These are phyloP conservation scores for Alternaria sp. DNA, from an alignment of 2,329 filamentous ascomycete species.

Conservation along the genomic window DNA sequence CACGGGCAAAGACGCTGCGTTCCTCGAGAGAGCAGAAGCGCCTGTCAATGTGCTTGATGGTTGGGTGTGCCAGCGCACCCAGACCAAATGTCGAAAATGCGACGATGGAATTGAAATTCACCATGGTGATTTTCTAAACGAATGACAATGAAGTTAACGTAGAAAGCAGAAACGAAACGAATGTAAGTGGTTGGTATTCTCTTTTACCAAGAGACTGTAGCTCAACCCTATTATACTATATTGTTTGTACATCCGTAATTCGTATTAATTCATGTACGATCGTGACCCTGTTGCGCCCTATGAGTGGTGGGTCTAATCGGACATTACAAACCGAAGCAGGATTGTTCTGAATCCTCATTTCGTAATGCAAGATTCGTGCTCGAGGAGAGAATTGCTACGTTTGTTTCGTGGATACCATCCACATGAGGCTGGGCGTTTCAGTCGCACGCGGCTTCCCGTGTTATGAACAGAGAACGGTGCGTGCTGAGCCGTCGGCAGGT, in stretches of 20 bases:
- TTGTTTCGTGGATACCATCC: background rate
- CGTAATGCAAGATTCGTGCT: background rate
- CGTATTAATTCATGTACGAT: background rate
- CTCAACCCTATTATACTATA: background rate
- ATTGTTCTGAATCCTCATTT: background rate
- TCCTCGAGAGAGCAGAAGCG: constrained; percentile 31
- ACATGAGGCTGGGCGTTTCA: constrained; percentile 1
- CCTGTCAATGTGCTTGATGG: constrained; percentile 35
- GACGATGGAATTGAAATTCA: constrained; percentile 27
- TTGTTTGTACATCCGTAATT: background rate
- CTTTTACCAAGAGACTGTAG: background rate
- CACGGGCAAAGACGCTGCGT: constrained; percentile 24
- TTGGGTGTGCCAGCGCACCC: constrained; percentile 35
- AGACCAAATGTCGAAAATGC: constrained; percentile 24
- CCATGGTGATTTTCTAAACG: constrained; percentile 20
- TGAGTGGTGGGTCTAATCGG: background rate
- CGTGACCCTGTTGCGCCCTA: background rate
- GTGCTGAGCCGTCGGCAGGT: background rate
- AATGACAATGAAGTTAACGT: background rate
- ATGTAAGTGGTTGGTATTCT: background rate
- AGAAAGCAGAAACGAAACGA: background rate
- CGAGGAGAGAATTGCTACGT: background rate
- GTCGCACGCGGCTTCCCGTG: background rate
- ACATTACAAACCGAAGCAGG: background rate
- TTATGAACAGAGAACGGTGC: background rate